phyloP scores from a whole-genome alignment of 768 basidiomycete species.

The Boletus vinaceobasis region DNA sequence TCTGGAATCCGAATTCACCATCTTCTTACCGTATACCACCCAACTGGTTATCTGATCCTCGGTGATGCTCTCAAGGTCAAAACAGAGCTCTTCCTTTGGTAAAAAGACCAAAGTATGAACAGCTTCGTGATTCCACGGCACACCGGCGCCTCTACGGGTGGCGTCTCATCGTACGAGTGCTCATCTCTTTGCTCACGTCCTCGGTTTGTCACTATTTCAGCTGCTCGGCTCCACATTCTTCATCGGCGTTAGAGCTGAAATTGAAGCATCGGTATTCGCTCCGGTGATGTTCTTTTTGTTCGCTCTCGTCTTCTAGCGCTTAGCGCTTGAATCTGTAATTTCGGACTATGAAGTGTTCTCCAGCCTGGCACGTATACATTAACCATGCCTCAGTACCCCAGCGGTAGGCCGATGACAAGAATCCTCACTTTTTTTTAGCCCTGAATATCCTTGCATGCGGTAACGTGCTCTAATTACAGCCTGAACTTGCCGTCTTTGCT shows the following conservation, averaged over 20 bases:
- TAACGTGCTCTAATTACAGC: no score
- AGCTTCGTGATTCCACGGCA: no score
- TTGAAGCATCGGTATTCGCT: neutral
- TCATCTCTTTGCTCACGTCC: neutral
- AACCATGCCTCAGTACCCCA: neutral
- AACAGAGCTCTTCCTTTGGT: neutral
- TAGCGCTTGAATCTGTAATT: neutral
- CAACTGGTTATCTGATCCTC: neutral
- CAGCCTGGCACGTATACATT: neutral
- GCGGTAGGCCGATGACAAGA: neutral
- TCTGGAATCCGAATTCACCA: neutral
- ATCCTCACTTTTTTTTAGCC: neutral
- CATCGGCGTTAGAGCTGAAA: constrained; percentile 2
- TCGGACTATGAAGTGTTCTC: neutral
- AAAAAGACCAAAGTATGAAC: neutral
- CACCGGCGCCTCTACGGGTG: no score
- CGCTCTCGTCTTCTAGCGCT: neutral
- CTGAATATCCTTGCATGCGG: no score
- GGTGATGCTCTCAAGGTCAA: neutral
- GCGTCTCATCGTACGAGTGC: neutral
- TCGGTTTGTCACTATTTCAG: neutral
- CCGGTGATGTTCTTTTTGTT: neutral
- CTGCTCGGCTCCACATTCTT: neutral
- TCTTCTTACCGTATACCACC: neutral
- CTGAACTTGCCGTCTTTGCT: no score